Evolutionary conservation across 148 eudicot species (phyloP).

Genomic region (Dianthus caryophyllus): DNA sequence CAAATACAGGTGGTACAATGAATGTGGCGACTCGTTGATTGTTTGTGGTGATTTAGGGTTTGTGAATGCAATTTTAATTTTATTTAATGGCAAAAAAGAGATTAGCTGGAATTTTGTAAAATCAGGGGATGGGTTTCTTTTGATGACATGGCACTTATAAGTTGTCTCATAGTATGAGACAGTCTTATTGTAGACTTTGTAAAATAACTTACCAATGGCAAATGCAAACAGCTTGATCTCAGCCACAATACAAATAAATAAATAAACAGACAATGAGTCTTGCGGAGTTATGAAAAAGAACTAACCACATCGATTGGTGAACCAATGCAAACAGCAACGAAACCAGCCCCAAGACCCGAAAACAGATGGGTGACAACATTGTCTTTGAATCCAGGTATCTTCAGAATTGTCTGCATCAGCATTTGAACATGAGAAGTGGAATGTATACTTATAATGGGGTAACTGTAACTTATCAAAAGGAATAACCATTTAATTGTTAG

Average conservation of each 20-base stretch:
- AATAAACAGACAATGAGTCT: too few species aligned
- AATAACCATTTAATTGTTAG: not conserved
- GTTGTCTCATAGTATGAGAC: too few species aligned
- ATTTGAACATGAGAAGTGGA: conserved; percentile 13
- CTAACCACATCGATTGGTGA: conserved; percentile 98
- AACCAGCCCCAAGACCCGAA: conserved; percentile 94
- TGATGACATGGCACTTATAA: too few species aligned
- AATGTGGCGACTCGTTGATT: too few species aligned
- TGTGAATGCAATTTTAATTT: too few species aligned
- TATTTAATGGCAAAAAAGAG: too few species aligned
- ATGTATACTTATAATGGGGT: not conserved
- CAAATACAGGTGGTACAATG: too few species aligned
- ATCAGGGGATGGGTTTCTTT: too few species aligned
- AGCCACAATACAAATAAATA: not conserved
- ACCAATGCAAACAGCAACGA: conserved; percentile 94
- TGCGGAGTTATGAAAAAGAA: not conserved
- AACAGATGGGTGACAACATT: conserved; percentile 81
- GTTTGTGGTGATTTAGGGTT: too few species aligned
- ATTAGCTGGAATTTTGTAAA: too few species aligned
- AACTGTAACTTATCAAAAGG: not conserved
- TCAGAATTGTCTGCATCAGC: conserved; percentile 71
- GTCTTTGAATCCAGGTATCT: conserved; percentile 91
- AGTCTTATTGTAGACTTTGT: too few species aligned
- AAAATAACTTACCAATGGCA: not conserved
- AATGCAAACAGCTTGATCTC: not conserved